phyloP scores from a whole-genome alignment of 768 basidiomycete species.

The Naganishia friedmannii region DNA sequence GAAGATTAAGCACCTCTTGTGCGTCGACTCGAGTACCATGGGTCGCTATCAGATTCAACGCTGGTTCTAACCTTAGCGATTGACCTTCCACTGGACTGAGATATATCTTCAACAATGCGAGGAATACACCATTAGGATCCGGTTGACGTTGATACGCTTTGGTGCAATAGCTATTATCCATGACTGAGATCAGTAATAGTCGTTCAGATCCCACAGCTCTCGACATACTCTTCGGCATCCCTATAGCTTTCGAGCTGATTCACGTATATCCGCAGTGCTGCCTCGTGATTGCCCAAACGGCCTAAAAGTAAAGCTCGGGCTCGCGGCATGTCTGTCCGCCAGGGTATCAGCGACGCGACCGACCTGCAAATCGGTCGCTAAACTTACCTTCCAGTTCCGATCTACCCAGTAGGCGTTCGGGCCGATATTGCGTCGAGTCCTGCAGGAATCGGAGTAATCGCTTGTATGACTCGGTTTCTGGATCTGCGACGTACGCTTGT shows the following conservation, averaged over 20 bases:
- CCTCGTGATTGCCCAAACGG: slow-evolving; percentile 82
- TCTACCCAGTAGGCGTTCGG: slow-evolving; percentile 76
- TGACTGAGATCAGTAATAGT: background rate
- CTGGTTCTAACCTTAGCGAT: slow-evolving; percentile 62
- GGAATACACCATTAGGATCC: slow-evolving; percentile 65
- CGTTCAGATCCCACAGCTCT: background rate
- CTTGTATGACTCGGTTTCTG: slow-evolving; percentile 14
- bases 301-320: slow-evolving; percentile 89
- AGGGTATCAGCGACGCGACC: background rate
- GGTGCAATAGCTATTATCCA: slow-evolving; percentile 76
- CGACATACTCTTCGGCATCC: slow-evolving; percentile 81
- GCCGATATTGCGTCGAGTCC: slow-evolving; percentile 64
- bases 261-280: slow-evolving; percentile 91
- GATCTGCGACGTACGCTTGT: background rate
- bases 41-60: slow-evolving; percentile 78
- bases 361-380: background rate
- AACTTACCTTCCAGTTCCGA: slow-evolving; percentile 73
- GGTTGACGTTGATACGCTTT: slow-evolving; percentile 65
- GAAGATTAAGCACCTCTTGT: slow-evolving; percentile 73
- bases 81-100: slow-evolving; percentile 56
- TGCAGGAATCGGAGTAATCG: slow-evolving; percentile 73
- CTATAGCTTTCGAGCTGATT: slow-evolving; percentile 75
- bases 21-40: slow-evolving; percentile 80
- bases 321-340: slow-evolving; percentile 70
- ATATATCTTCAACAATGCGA: slow-evolving; percentile 81